Evolutionary conservation across 2,329 filamentous ascomycete genomes (phyloP).

Genomic region (Neofusicoccum umdonicola): DNA sequence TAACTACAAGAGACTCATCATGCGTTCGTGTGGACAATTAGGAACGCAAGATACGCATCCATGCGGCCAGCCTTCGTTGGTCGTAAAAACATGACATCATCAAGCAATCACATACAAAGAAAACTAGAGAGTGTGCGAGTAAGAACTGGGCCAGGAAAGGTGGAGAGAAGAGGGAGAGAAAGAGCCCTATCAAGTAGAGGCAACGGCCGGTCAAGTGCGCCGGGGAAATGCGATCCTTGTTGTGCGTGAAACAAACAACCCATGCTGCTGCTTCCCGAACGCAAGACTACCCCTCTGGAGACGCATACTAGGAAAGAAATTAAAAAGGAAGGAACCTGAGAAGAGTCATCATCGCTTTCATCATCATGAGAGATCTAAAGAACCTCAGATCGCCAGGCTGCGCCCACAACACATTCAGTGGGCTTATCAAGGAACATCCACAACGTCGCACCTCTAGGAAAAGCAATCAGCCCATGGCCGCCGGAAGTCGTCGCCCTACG

Average conservation of each 20-base stretch:
- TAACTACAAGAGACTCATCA: conserved; percentile 12
- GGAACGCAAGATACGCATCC: conserved; percentile 3
- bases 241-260: conserved; percentile 10
- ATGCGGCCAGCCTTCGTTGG: conserved; percentile 5
- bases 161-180: background rate
- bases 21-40: conserved; percentile 7
- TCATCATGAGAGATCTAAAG: conserved; percentile 11
- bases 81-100: conserved; percentile 14
- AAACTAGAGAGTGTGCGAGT: background rate
- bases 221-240: conserved; percentile 4
- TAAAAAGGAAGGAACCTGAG: conserved; percentile 7
- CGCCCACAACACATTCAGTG: background rate
- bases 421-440: conserved; percentile 1
- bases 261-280: conserved; percentile 5
- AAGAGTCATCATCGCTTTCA: conserved; percentile 14
- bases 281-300: background rate
- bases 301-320: background rate
- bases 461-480: background rate
- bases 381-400: background rate
- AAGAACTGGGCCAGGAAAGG: background rate
- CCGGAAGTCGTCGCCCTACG: conserved; percentile 10
- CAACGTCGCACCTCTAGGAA: conserved; percentile 8
- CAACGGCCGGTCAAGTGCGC: background rate
- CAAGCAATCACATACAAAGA: conserved; percentile 13
- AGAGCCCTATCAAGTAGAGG: background rate